A percentile compares a stretch with the other conserved stretches of the same genome.
These are phyloP conservation scores for Kwoniella mangroviensis DNA, from an alignment of 768 basidiomycete genomes.

Conservation along the genomic window DNA sequence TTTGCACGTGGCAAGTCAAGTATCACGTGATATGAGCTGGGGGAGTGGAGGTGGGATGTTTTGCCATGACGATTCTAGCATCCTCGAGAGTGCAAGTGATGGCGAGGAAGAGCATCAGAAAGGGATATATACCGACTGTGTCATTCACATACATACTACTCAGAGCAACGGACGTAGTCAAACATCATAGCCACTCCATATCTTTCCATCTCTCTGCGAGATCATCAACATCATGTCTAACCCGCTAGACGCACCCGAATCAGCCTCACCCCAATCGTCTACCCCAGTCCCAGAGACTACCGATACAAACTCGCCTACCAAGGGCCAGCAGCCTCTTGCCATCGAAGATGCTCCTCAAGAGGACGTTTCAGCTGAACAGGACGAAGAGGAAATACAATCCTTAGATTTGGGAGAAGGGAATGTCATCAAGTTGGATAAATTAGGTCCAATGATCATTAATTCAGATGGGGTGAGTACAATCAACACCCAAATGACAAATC, in stretches of 20 bases:
- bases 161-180: not conserved
- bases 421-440: conserved; percentile 64
- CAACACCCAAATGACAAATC: not conserved
- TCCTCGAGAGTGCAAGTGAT: not conserved
- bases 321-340: conserved; percentile 13
- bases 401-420: conserved; percentile 51
- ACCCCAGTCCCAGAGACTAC: conserved; percentile 14
- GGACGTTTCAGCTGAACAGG: not conserved
- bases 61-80: not conserved
- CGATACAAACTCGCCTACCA: not conserved
- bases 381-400: conserved; percentile 27
- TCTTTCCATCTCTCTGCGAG: not conserved
- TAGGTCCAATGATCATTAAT: conserved; percentile 74
- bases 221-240: conserved; percentile 14
- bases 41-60: not conserved
- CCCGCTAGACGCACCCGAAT: conserved; percentile 29
- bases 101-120: not conserved
- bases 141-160: too few relatives aligned
- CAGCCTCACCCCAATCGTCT: conserved; percentile 6
- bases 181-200: not conserved
- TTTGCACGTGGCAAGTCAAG: not conserved
- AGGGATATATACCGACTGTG: not conserved
- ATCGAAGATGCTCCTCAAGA: conserved; percentile 24
- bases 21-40: not conserved
- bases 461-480: conserved; percentile 65